Base-by-base conservation (phyloP, 2,329 filamentous ascomycete species). In the Polytolypa hystricis region DNA sequence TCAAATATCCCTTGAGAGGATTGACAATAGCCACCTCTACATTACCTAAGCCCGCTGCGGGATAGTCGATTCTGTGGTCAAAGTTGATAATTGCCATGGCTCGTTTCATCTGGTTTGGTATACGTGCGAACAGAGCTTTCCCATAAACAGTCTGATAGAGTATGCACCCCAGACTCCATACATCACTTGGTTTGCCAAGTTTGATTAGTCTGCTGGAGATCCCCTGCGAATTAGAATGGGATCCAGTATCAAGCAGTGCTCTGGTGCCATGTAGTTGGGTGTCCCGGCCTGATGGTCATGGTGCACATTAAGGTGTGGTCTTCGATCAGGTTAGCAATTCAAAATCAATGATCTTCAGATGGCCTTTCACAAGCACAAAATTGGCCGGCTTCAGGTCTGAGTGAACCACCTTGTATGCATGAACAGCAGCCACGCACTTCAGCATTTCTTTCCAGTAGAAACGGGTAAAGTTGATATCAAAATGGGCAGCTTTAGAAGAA, bases 381-480 rank as follows among this genome's bases (percentile, higher is more conserved):
- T 98, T 98, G 51, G 87, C 86, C 1, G 91, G 91, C 59, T 98
- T 98, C 25, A 98, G 69, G 54, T 98, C 91, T 0, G 86, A 93
- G 61, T 98, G 91, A 3, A 98, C 89, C 44, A 98, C 86, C 53
- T 94, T 86, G 56, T 80, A 71, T 11, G 81, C 74, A 55, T 98
- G 91, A 1, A 98, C 86, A 1, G 87, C 76, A 47, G 82, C 75
- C 4, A 98, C 76, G 55, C 91, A 96, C 57, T 94, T 85, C 12
- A 98, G 78, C 89, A 98, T 96, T 62, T 98, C 91, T 58, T 93
- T 89, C 91, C 91, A 98, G 67, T 93, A 93, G 61, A 83, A 91
- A n/a, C 89, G 81, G 9, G 91, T 84, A 57, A 95, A 95, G 38
- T 81, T 84, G 2, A 84, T 72, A 55, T 96, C 89, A 42, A 96